Conservation (phyloP, 352 stramenopile species). For the Pythium apleroticum region DNA sequence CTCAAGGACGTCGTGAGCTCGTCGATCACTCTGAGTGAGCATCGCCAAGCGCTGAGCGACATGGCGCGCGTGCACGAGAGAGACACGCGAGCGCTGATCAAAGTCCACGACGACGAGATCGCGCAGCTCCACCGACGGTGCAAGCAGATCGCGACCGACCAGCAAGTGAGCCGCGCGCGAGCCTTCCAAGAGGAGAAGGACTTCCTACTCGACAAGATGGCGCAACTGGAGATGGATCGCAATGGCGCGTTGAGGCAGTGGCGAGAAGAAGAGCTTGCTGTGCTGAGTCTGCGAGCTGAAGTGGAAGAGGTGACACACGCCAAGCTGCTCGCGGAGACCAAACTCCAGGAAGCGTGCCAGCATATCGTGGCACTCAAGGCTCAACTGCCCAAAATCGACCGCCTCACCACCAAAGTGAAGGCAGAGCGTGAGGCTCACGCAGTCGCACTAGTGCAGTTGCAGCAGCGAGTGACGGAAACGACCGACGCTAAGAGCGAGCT, state of each 20-base stretch:
- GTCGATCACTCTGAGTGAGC: constrained; percentile 51
- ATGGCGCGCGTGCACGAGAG: constrained; percentile 24
- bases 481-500: constrained; percentile 30
- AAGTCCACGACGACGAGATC: constrained; percentile 31
- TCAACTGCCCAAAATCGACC: constrained; percentile 28
- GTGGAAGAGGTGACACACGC: constrained; percentile 8
- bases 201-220: constrained; percentile 32
- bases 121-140: constrained; percentile 27
- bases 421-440: constrained; percentile 14
- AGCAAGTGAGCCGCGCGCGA: constrained; percentile 19
- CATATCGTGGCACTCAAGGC: constrained; percentile 48
- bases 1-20: constrained; percentile 47
- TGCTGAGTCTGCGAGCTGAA: constrained; percentile 5
- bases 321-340: constrained; percentile 23
- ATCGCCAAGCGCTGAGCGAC: constrained; percentile 42
- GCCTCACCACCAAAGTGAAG: constrained; percentile 19
- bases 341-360: constrained; percentile 38
- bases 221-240: constrained; percentile 39
- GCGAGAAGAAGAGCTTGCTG: constrained; percentile 32
- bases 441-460: constrained; percentile 18
- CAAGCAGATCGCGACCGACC: constrained; percentile 31
- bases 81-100: constrained; percentile 29
- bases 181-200: constrained; percentile 31
- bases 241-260: constrained; percentile 32
- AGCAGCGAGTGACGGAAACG: constrained; percentile 29